A percentile compares a stretch with the other conserved stretches of the same genome.
Evolutionary conservation across 768 basidiomycete species (phyloP).

Genomic region (Suillus weaverae): DNA sequence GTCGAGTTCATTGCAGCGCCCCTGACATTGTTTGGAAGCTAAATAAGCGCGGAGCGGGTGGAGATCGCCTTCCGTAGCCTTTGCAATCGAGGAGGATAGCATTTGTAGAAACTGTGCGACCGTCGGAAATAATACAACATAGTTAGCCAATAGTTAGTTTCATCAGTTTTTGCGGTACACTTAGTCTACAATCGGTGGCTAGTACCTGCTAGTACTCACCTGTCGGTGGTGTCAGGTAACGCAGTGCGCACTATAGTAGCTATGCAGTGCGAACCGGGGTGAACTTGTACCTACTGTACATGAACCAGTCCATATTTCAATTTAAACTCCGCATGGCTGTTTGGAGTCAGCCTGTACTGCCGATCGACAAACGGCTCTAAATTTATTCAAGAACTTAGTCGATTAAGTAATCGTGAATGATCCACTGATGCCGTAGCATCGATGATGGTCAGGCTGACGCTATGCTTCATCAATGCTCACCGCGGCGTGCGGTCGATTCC

Average conservation of each 20-base stretch:
- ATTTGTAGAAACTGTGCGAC: not conserved
- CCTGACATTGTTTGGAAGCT: not conserved
- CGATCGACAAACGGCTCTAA: too few species aligned
- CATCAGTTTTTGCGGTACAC: not conserved
- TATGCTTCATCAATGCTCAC: not conserved
- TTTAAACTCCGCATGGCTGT: not conserved
- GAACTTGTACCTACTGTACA: not conserved
- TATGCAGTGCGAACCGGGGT: not conserved
- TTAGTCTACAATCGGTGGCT: not conserved
- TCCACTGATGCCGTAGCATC: not conserved
- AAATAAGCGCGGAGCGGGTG: not conserved
- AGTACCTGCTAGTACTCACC: not conserved
- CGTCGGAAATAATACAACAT: not conserved
- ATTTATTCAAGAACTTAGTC: too few species aligned
- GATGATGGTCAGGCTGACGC: not conserved
- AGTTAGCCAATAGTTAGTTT: not conserved
- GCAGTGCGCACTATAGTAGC: not conserved
- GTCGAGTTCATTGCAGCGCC: not conserved
- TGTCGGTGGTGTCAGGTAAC: not conserved
- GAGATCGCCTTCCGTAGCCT: not conserved
- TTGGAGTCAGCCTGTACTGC: too few species aligned
- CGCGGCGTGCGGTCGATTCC: not conserved
- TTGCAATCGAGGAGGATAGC: not conserved
- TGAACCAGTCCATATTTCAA: not conserved
- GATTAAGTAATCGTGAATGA: too few species aligned